phyloP scores from a whole-genome alignment of 169 alveolate species.

The Eimeria zaria region DNA sequence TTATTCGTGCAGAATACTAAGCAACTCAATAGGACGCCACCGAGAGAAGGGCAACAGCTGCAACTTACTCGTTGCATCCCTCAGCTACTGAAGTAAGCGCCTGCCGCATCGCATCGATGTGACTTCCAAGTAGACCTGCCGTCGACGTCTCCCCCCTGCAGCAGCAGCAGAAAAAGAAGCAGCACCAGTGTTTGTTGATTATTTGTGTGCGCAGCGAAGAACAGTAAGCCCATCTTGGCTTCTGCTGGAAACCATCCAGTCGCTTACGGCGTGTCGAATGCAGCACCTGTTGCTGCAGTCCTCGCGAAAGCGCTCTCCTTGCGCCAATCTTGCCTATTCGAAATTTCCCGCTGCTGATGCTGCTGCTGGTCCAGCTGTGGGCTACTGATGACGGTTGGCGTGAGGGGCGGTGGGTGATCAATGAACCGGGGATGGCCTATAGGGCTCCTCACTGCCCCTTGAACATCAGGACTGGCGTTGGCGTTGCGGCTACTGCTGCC shows the following conservation, averaged over 20 bases:
- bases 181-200: neutral
- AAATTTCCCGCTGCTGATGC: neutral
- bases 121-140: conserved; percentile 51
- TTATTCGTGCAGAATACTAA: neutral
- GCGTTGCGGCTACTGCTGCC: neutral
- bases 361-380: conserved; percentile 37
- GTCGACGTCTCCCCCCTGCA: conserved; percentile 40
- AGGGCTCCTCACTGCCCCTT: neutral
- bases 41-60: neutral
- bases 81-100: conserved; percentile 54
- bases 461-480: conserved; percentile 12
- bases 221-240: neutral
- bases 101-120: conserved; percentile 70
- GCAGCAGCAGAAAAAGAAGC: neutral
- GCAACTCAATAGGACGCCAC: neutral
- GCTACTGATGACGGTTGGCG: conserved; percentile 11
- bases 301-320: conserved; percentile 35
- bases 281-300: neutral
- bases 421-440: neutral
- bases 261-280: conserved; percentile 22
- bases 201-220: neutral
- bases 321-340: neutral
- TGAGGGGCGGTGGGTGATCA: conserved; percentile 55
- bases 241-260: neutral
- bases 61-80: conserved; percentile 62